phyloP scores from a whole-genome alignment of 306 rosid genomes.

The Fragaria nilgerrensis region DNA sequence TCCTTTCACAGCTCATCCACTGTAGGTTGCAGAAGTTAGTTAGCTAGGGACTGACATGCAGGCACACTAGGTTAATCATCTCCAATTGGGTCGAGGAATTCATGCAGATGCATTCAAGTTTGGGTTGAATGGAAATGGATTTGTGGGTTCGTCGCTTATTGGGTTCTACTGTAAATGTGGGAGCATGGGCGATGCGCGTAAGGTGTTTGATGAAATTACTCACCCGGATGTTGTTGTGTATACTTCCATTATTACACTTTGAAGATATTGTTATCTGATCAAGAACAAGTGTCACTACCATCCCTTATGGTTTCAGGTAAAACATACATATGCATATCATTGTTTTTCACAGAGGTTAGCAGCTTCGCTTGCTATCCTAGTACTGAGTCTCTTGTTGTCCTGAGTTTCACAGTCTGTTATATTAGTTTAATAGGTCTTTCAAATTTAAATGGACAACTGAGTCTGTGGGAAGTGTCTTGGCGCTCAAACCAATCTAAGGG shows the following conservation, averaged over 20 bases:
- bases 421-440: too few species aligned
- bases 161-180: slow-evolving; percentile 28
- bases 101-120: slow-evolving; percentile 46
- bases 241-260: slow-evolving; percentile 45
- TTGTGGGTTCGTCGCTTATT: slow-evolving; percentile 50
- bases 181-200: slow-evolving; percentile 28
- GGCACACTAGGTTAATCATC: neutral
- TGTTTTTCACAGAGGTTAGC: too few species aligned
- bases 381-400: too few species aligned
- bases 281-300: too few species aligned
- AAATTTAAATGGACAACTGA: too few species aligned
- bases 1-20: neutral
- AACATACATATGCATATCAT: too few species aligned
- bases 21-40: neutral
- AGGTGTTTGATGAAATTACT: slow-evolving; percentile 50
- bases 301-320: too few species aligned
- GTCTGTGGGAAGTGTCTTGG: too few species aligned
- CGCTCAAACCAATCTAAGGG: too few species aligned
- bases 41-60: neutral
- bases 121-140: slow-evolving; percentile 34
- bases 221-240: slow-evolving; percentile 44
- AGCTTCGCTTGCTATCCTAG: too few species aligned
- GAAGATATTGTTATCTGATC: too few species aligned
- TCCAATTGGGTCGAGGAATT: slow-evolving; percentile 39
- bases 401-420: too few species aligned